phyloP scores from a whole-genome alignment of 2,329 filamentous ascomycete genomes.

The Trichoderma aggressivum region DNA sequence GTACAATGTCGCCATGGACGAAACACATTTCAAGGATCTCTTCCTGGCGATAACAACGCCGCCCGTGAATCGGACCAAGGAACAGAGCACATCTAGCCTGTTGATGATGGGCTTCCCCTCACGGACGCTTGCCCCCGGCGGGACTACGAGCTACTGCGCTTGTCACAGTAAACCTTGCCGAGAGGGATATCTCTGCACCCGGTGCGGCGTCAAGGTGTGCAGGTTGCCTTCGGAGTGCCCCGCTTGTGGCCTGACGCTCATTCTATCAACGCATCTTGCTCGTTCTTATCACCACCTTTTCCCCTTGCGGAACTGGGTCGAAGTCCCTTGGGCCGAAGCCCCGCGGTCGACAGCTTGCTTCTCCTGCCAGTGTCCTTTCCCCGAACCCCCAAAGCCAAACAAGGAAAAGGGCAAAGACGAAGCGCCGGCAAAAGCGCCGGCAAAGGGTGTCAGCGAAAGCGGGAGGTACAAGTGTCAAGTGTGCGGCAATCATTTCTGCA shows the following conservation, averaged over 20 bases:
- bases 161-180: constrained; percentile 81
- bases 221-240: constrained; percentile 86
- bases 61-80: constrained; percentile 69
- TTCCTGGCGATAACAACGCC: constrained; percentile 86
- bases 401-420: constrained; percentile 23
- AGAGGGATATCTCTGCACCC: constrained; percentile 86
- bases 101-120: constrained; percentile 99
- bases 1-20: constrained; percentile 81
- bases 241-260: constrained; percentile 84
- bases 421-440: constrained; percentile 23
- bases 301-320: constrained; percentile 83
- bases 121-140: constrained; percentile 66
- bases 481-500: constrained; percentile 92
- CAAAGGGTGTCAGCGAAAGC: constrained; percentile 75
- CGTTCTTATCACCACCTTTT: constrained; percentile 94
- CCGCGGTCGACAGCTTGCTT: constrained; percentile 63
- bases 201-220: constrained; percentile 87
- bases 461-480: constrained; percentile 83
- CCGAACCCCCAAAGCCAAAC: constrained; percentile 35
- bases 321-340: constrained; percentile 80
- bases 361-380: constrained; percentile 73
- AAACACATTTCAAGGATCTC: constrained; percentile 77
- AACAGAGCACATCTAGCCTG: constrained; percentile 60
- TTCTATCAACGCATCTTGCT: constrained; percentile 88
- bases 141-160: constrained; percentile 73